Base-by-base conservation (phyloP, 1,284 basidiomycete species). In the Cystobasidium pallidum region DNA sequence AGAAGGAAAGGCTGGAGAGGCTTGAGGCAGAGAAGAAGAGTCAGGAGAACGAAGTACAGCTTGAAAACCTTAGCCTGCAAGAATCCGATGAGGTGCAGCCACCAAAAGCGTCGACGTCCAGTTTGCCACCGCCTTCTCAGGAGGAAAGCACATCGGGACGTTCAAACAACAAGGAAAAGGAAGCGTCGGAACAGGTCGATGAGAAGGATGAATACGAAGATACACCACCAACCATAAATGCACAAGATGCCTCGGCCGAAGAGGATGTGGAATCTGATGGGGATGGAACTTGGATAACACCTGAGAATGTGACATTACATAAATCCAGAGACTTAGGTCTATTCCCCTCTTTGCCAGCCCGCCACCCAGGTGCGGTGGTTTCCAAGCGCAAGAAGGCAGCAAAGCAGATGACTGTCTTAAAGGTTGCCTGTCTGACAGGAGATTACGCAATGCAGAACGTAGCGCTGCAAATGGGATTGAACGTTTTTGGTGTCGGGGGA, bases 361-460 rank as follows among this genome's bases (percentile, higher is more conserved):
- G n/a, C 57, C 68, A 54, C 24, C 55, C 61, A 54, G 73, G 74
- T 39, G 70, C 64, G 47, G 57, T 62, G 17, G 24, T 45, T 2
- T 13, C 28, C 17, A 52, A 30, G 13, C 24, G 28, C 55, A 58
- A 62, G 30, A 43, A 67, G 26, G 66, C 75, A 62, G 21, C 58
- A 13, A 70, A 70, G 58, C 75, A 74, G 3, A 75, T 73, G 91
- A 45, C 90, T 2, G 47, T 55, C 34, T n/a, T 57, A 17, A 57
- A 66, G 32, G 68, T 58, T 4, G 94, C 92, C 19, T 94, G 93
- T 80, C 93, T 99, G 91, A 99, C 96, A 1, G 92, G 91, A 45
- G 96, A 99, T 86, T 99, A 94, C 82, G 96, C 96, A 17, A 96
- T 99, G 87, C 96, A 99, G 83, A 99, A 99, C 79, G 93, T 99